A percentile compares a stretch with the other conserved stretches of the same genome.
phyloP scores from a whole-genome alignment of 208 protist genomes.

The Trypanosoma melophagium region DNA sequence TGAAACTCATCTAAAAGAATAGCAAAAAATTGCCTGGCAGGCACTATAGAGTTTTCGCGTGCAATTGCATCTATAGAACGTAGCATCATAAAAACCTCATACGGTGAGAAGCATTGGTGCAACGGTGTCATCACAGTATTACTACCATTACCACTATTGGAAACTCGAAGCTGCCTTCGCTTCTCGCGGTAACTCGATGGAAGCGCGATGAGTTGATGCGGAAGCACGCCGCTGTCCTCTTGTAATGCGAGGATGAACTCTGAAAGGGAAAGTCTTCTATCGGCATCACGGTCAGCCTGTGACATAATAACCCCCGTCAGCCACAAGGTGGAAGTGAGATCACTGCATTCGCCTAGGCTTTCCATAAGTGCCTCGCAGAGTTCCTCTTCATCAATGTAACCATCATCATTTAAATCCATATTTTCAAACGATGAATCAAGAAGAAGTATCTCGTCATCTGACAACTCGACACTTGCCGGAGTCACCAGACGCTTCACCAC shows the following conservation, averaged over 20 bases:
- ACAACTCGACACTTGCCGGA: slow-evolving; percentile 7
- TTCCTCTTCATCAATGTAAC: slow-evolving; percentile 14
- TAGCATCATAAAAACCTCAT: slow-evolving; percentile 3
- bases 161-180: background rate
- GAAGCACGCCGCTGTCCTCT: slow-evolving; percentile 19
- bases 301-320: slow-evolving; percentile 17
- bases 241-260: slow-evolving; percentile 25
- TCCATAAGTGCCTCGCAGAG: slow-evolving; percentile 5
- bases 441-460: slow-evolving; percentile 17
- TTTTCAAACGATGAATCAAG: slow-evolving; percentile 17
- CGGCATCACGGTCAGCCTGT: slow-evolving; percentile 12
- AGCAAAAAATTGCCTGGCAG: slow-evolving; percentile 1
- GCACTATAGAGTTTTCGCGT: background rate
- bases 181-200: background rate
- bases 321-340: background rate
- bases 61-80: background rate
- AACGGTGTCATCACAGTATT: background rate
- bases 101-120: background rate
- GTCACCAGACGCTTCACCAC: slow-evolving; percentile 8
- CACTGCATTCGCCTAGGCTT: background rate
- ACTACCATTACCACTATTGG: background rate
- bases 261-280: slow-evolving; percentile 18
- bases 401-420: slow-evolving; percentile 22
- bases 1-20: background rate
- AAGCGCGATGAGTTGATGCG: slow-evolving; percentile 3